Evolutionary conservation across 768 basidiomycete genomes (phyloP), one percentile per base, ranked within the genome.

Genomic region (Mycena polygramma): DNA sequence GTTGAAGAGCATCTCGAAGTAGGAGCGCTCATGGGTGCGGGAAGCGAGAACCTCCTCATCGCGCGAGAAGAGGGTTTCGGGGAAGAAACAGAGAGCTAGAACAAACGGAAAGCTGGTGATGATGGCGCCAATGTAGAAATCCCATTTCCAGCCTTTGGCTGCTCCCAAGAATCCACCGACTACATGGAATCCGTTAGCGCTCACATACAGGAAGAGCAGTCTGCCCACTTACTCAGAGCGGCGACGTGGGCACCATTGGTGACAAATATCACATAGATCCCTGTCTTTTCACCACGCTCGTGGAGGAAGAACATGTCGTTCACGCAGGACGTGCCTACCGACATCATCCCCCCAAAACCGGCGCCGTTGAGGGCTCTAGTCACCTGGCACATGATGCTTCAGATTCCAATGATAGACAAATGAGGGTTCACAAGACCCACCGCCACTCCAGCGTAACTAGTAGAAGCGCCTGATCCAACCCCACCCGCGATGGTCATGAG

Each of bases 231-330:
- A 71, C 71, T 43, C 6, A 72, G 59, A 19, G 64, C 65, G 7
- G 66, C 63, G 26, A 66, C 54, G 39, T 73, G 72, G n/a, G 69
- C 64, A 48, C 69, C 70, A 19, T 68, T 71, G 7, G 72, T 71
- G 26, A 73, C 70, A 15, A 74, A 67, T 19, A 71, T 63, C 26
- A 63, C 63, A 36, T 71, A 74, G 19, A 74, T 48, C 8, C 73
- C 73, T 0, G 70, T 74, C 63, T 74, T 74, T 46, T 71, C 73
- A 20, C 73, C 73, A 15, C 73, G 49, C 35, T 74, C 71, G 39
- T 74, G 73, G 46, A 72, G 70, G 15, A 72, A 72, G 46, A 74
- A 74, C 52, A 74, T 63, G 52, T 74, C 73, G 36, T 59, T 71
- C 55, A 74, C 66, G 58, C 59, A 65, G 53, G 70, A 54, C 19